Base-by-base conservation (phyloP, 192 early-diverging fungal genomes). In the Mortierella claussenii region DNA sequence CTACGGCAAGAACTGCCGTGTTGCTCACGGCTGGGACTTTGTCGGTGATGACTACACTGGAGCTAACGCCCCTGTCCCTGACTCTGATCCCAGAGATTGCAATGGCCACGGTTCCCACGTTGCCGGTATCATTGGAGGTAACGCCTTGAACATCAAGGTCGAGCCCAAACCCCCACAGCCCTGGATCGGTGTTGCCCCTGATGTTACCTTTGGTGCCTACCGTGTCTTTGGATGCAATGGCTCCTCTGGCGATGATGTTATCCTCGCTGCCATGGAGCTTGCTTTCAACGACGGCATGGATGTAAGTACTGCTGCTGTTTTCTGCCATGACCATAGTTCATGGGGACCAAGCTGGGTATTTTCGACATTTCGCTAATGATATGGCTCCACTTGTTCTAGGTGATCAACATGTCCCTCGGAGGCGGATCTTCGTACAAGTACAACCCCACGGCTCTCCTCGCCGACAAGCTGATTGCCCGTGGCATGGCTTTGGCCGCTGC, bases 111-210 rank as follows among this genome's bases (percentile, higher is more conserved):
- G 82, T 20, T 78, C 82, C 7, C 85, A 87, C 66, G 81, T 82
- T 5, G 81, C 81, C 23, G 85, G 85, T 61, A 82, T 70, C 66
- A 30, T 83, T 80, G 84, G 79, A 62, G 51, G 52, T 49, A 59
- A 83, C 27, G 84, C 82, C 36, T 13, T 51, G 45, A 44, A 63
- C 40, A 46, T 55, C 37, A 65, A 53, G 46, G 43, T 28, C 12
- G n/a, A n/a, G 1, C 49, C 54, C n/a, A 54, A 69, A 52, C 60
- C 75, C 26, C 60, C 58, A 20, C 49, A 53, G 13, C 59, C 63
- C 17, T 69, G 58, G 24, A 48, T 60, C n/a, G 58, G 95, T 61
- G 92, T 94, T 30, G 95, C 94, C 8, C 95, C 95, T 2, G 88
- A 87, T 23, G 90, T 84, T 1, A 90, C 86, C 1, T 65, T 87